Evolutionary conservation across 2,329 filamentous ascomycete species (phyloP).

Genomic region (Fusarium lyarnte): DNA sequence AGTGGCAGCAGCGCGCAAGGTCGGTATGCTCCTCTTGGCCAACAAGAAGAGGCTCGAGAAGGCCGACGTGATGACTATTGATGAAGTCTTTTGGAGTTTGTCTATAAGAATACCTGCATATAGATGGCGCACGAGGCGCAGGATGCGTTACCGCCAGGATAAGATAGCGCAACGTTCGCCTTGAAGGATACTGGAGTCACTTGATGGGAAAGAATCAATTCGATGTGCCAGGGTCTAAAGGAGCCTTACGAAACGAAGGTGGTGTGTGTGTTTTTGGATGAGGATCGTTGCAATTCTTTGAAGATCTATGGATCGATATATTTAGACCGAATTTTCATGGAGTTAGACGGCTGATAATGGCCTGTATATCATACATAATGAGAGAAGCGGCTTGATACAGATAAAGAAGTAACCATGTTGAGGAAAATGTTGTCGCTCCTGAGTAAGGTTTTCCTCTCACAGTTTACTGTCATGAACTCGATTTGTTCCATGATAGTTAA

Average conservation of each 20-base stretch:
- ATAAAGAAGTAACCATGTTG: not conserved
- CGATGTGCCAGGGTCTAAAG: not conserved
- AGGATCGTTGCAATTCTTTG: slow-evolving; percentile 10
- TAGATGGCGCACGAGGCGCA: slow-evolving; percentile 47
- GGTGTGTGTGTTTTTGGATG: slow-evolving; percentile 21
- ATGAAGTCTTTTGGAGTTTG: slow-evolving; percentile 36
- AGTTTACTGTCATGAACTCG: not conserved
- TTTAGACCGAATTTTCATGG: slow-evolving; percentile 35
- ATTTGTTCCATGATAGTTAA: not conserved
- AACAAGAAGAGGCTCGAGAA: slow-evolving; percentile 52
- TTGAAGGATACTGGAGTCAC: slow-evolving; percentile 20
- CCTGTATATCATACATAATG: slow-evolving; percentile 29
- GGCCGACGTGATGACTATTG: slow-evolving; percentile 40
- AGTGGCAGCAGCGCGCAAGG: slow-evolving; percentile 53
- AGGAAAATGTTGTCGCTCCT: not conserved
- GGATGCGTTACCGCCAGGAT: slow-evolving; percentile 31
- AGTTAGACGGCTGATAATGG: slow-evolving; percentile 28
- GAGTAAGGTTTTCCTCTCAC: not conserved
- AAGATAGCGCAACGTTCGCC: slow-evolving; percentile 14
- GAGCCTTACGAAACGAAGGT: slow-evolving; percentile 20
- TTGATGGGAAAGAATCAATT: slow-evolving; percentile 10
- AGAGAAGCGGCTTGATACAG: slow-evolving; percentile 10
- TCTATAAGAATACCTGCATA: slow-evolving; percentile 50
- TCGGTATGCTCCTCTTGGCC: slow-evolving; percentile 55
- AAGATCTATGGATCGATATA: slow-evolving; percentile 20